Base-by-base conservation (phyloP, 148 eudicot species). In the Arbutus unedo region DNA sequence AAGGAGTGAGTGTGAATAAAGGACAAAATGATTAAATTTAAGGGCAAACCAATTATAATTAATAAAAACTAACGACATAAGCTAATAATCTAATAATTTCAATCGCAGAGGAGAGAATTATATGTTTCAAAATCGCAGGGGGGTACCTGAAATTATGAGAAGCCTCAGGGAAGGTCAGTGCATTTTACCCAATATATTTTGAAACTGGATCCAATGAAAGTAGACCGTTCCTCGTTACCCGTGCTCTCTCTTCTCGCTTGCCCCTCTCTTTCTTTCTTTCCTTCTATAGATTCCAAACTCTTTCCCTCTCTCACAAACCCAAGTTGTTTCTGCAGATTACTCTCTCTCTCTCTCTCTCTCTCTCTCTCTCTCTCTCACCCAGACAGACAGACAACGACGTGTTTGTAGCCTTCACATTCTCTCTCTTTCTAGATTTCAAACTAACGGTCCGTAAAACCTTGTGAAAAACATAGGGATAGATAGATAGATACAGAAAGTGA, bases 201-300 rank as follows among this genome's bases (percentile, higher is more conserved):
- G 15, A 77, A 81, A 77, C 38, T 72, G 79, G 77, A 81, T 49
- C 81, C 57, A 71, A 68, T 41, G 25, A 79, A 79, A 88, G 67
- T 70, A 83, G 91, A 90, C 92, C 92, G 94, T 90, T 91, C 87
- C 91, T 90, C 91, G 87, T 71, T 60, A 57, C 57, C 78, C 50
- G 84, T 84, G 87, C 85, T 25, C 82, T 62, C 83, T 67, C 74
- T 54, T 81, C 3, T 64, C 21, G 50, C 56, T 38, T 2, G 8
- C n/a, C 14, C 5, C 56, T 41, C 49, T 3, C 67, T 53, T 51
- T 81, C 53, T 74, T 54, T 73, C 76, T 8, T 14, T 68, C 72
- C 41, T 66, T 66, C 45, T 49, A 53, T 23, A 54, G 53, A 56
- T 81, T 38, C 31, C 21, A 16, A 18, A 47, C 41, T 70, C 74